Percentiles rank a stretch among this genome's conserved stretches.
These are phyloP conservation scores for Lepidopterella palustris DNA, from an alignment of 495 filamentous ascomycete genomes.

Conservation along the genomic window DNA sequence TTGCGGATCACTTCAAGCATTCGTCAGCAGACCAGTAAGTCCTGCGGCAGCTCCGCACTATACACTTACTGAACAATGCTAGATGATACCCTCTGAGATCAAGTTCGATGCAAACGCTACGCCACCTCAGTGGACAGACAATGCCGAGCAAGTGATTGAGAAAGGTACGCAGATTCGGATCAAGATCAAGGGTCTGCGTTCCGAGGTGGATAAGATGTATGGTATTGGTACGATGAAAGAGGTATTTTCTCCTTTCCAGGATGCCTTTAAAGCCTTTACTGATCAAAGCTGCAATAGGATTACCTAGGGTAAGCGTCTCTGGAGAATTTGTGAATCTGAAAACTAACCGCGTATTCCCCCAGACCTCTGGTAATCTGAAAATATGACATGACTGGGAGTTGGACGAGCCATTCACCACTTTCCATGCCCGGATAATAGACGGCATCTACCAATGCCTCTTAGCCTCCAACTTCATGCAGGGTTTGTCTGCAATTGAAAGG, in stretches of 20 bases:
- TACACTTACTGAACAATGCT: slow-evolving; percentile 20
- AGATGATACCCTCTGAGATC: slow-evolving; percentile 90
- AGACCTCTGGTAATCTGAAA: not conserved
- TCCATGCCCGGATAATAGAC: too few relatives aligned
- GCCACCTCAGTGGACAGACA: slow-evolving; percentile 37
- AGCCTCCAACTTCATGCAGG: too few relatives aligned
- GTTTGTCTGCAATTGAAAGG: too few relatives aligned
- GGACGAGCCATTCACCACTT: too few relatives aligned
- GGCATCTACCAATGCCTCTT: too few relatives aligned
- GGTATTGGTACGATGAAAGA: slow-evolving; percentile 97
- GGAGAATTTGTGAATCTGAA: not conserved
- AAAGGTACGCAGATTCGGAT: slow-evolving; percentile 87
- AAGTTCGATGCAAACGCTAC: slow-evolving; percentile 72
- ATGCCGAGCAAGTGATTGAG: slow-evolving; percentile 84
- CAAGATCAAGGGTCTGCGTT: slow-evolving; percentile 86
- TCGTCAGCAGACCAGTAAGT: slow-evolving; percentile 81
- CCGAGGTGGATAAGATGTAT: slow-evolving; percentile 87
- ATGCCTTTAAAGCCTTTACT: not conserved
- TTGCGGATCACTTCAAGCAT: slow-evolving; percentile 79
- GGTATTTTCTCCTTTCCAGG: slow-evolving; percentile 19
- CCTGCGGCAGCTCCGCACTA: not conserved
- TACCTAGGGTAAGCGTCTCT: slow-evolving; percentile 17
- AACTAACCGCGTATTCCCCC: not conserved
- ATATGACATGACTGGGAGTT: too few relatives aligned
- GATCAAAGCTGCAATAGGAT: slow-evolving; percentile 15